phyloP scores from a whole-genome alignment of 2,329 filamentous ascomycete genomes.

The Diaporthe destruens region DNA sequence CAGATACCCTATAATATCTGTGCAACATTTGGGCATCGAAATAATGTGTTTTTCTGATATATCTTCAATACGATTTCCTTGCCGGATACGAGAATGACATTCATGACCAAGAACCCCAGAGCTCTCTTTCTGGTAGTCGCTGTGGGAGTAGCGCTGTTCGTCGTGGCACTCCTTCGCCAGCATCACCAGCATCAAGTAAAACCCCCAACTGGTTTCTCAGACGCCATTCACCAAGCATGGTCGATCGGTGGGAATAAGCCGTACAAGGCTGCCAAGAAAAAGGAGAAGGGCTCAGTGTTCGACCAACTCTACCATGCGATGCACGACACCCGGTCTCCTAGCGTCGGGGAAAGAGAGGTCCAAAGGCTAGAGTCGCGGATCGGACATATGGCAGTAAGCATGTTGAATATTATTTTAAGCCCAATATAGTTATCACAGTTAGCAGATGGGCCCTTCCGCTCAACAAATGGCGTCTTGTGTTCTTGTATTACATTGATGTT shows the following conservation, averaged over 20 bases:
- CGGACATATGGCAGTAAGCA: slow-evolving; percentile 53
- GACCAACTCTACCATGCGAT: slow-evolving; percentile 44
- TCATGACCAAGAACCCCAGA: neutral
- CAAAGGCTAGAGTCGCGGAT: slow-evolving; percentile 58
- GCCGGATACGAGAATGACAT: neutral
- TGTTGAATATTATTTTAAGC: too few species aligned
- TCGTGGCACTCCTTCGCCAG: neutral
- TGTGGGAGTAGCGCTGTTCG: neutral
- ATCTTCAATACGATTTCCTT: neutral
- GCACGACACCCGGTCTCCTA: slow-evolving; percentile 54
- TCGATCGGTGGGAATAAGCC: neutral
- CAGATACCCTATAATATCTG: too few species aligned
- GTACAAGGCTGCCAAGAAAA: slow-evolving; percentile 52
- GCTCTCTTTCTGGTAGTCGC: neutral
- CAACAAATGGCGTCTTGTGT: neutral
- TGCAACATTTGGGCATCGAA: too few species aligned
- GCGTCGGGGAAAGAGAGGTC: slow-evolving; percentile 49
- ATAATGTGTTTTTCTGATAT: neutral
- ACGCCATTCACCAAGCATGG: neutral
- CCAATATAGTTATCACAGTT: neutral
- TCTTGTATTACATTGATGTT: too few species aligned
- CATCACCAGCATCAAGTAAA: neutral
- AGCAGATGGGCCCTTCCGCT: too few species aligned
- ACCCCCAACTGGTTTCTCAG: neutral
- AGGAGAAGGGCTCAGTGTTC: slow-evolving; percentile 57